Evolutionary conservation across 148 eudicot species (phyloP).

Genomic region (Vaccinium darrowii): DNA sequence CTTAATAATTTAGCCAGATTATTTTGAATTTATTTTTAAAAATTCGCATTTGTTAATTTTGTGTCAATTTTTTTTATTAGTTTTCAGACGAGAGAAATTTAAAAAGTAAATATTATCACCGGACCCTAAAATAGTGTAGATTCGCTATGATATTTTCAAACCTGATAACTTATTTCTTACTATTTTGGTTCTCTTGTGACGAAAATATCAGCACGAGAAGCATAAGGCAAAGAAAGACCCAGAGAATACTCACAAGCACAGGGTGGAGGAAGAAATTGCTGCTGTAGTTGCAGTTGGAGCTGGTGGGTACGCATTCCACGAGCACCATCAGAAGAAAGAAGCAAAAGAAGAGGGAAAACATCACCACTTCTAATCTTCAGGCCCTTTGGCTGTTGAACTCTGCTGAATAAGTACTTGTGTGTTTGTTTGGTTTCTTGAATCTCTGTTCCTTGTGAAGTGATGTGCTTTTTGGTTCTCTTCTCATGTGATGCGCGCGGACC

Average conservation of each 20-base stretch:
- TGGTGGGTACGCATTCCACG: constrained; percentile 50
- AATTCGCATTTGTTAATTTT: no score
- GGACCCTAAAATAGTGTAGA: no score
- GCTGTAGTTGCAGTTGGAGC: constrained; percentile 47
- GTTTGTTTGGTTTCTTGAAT: no score
- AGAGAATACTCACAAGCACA: constrained; percentile 56
- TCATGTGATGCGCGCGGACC: no score
- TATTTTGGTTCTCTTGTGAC: background rate
- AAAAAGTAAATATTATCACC: no score
- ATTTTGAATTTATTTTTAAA: no score
- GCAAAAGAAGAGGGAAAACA: constrained; percentile 19
- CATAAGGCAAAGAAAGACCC: constrained; percentile 61
- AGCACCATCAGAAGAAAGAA: constrained; percentile 62
- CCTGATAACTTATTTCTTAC: background rate
- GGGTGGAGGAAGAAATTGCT: constrained; percentile 46
- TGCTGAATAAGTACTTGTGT: no score
- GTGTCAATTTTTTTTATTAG: no score
- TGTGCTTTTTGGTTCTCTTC: no score
- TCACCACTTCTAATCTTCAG: background rate
- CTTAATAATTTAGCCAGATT: no score
- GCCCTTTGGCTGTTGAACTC: background rate
- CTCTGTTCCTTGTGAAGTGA: no score
- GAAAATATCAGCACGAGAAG: constrained; percentile 45
- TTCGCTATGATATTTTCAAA: background rate
- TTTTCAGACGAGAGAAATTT: no score